phyloP scores from a whole-genome alignment of 768 basidiomycete species.

The Mycena vitilis region DNA sequence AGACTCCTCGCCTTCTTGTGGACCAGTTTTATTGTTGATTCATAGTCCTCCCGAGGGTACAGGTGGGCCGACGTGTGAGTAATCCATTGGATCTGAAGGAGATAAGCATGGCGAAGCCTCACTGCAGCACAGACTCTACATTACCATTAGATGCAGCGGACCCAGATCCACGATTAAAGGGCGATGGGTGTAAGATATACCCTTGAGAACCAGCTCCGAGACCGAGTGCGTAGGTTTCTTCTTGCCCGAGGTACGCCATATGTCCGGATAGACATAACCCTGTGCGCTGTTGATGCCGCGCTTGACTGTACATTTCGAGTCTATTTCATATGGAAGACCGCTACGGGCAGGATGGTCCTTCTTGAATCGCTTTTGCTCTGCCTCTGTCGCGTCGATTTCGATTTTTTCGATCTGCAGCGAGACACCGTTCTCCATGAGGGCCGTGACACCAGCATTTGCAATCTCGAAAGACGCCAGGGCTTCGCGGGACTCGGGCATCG shows the following conservation, averaged over 20 bases:
- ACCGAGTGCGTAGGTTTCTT: not conserved
- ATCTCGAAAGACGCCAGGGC: not conserved
- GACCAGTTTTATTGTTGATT: not conserved
- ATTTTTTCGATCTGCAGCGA: not conserved
- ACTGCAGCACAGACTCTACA: not conserved
- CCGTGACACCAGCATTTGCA: not conserved
- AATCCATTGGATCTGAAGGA: not conserved
- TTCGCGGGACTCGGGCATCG: not conserved
- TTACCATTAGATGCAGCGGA: not conserved
- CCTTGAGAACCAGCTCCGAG: not conserved
- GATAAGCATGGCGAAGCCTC: not conserved
- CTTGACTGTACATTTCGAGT: not conserved
- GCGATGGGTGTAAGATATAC: conserved; percentile 1
- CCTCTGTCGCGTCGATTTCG: not conserved
- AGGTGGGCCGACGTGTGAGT: not conserved
- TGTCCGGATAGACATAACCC: not conserved
- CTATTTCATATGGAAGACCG: not conserved
- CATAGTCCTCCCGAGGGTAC: not conserved
- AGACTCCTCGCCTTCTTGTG: too few relatives aligned
- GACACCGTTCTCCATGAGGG: not conserved
- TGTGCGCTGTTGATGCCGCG: not conserved
- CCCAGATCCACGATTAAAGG: not conserved
- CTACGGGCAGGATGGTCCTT: not conserved
- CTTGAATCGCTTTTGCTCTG: not conserved
- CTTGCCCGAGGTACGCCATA: not conserved